Evolutionary conservation across 257 asterid species (phyloP).

Genomic region (Solanum medicagineum): DNA sequence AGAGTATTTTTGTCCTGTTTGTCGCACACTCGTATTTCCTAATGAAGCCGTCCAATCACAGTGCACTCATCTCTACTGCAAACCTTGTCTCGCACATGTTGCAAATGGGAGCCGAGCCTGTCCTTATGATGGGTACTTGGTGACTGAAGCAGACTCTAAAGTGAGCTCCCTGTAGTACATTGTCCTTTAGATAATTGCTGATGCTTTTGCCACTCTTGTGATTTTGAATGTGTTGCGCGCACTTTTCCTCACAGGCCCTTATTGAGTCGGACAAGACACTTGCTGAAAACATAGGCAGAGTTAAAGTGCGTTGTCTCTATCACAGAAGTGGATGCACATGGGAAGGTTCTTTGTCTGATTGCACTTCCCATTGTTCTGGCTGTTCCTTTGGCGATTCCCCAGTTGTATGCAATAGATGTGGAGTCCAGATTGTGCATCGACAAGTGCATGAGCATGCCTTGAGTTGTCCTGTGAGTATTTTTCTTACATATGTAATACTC

Average conservation of each 20-base stretch:
- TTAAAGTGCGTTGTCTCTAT: constrained; percentile 74
- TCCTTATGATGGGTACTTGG: constrained; percentile 94
- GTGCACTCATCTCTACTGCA: constrained; percentile 92
- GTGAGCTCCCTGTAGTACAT: constrained; percentile 19
- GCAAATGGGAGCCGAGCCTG: constrained; percentile 71
- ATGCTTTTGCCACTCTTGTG: background rate
- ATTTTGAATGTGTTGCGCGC: constrained; percentile 9
- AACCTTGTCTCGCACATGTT: constrained; percentile 71
- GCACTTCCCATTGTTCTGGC: constrained; percentile 59
- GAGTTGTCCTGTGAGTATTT: constrained; percentile 66
- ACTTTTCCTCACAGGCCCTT: constrained; percentile 48
- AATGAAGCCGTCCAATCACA: constrained; percentile 79
- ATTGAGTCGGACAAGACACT: constrained; percentile 54
- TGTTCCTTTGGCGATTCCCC: constrained; percentile 82
- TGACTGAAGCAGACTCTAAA: constrained; percentile 80
- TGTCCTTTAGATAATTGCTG: background rate
- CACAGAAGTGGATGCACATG: constrained; percentile 89
- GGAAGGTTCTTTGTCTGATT: constrained; percentile 75
- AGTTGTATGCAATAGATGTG: constrained; percentile 83
- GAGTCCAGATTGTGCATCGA: constrained; percentile 77
- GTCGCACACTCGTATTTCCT: constrained; percentile 89
- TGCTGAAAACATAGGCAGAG: constrained; percentile 73
- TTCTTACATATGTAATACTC: background rate
- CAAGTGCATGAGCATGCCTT: constrained; percentile 96
- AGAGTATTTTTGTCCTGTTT: constrained; percentile 90